Conservation (phyloP, 805 yeast genomes). For the Candida berthetii region DNA sequence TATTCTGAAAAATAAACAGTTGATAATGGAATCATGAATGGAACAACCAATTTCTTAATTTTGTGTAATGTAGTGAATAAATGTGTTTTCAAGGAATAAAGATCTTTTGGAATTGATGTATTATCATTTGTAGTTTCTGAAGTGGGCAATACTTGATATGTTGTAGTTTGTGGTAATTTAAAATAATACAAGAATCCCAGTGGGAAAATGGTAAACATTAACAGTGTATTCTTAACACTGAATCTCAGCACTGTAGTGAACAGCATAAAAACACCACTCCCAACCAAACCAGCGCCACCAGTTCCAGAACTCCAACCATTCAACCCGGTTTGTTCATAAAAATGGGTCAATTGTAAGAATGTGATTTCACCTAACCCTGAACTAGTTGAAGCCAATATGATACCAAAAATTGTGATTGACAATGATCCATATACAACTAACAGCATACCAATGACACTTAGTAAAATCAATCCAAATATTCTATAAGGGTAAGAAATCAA, state of each 20-base stretch:
- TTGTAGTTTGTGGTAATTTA: conserved; percentile 12
- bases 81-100: conserved; percentile 2
- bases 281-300: conserved; percentile 91
- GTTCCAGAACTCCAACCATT: conserved; percentile 94
- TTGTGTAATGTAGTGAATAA: conserved; percentile 17
- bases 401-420: conserved; percentile 50
- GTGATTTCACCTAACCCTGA: conserved; percentile 92
- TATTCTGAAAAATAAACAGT: conserved; percentile 85
- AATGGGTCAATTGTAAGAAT: conserved; percentile 82
- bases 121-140: neutral
- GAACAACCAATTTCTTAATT: conserved; percentile 41
- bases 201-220: conserved; percentile 54
- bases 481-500: conserved; percentile 51
- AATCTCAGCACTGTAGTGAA: conserved; percentile 65
- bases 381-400: conserved; percentile 71
- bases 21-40: conserved; percentile 79
- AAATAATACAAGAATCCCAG: conserved; percentile 39
- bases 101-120: neutral
- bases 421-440: conserved; percentile 37
- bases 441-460: conserved; percentile 74
- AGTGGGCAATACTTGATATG: conserved; percentile 3
- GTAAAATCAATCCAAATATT: conserved; percentile 42
- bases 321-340: conserved; percentile 52
- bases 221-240: conserved; percentile 45
- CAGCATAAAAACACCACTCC: conserved; percentile 66